Evolutionary conservation across 768 basidiomycete genomes (phyloP), one percentile per base, ranked within the genome.

Genomic region (Pisolithus sp.): DNA sequence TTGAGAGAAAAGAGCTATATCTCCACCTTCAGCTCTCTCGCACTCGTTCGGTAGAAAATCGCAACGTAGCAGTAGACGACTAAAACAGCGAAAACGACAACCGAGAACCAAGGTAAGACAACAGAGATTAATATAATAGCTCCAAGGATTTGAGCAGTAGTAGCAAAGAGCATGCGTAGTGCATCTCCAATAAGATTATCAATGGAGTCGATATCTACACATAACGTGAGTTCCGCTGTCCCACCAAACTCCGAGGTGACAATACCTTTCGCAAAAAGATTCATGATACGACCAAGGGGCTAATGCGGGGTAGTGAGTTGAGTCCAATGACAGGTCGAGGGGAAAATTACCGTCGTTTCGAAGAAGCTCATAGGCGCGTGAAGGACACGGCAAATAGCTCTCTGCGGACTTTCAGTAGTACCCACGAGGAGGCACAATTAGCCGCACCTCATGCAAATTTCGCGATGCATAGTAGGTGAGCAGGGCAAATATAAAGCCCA

Each of bases 351-450:
- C 74, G 86, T 87, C 3, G 85, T 91, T 62, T 94, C 90, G 61
- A 90, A 93, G 72, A 90, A 91, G 2, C 81, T 82, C 84, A 89
- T 90, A 0, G 90, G 89, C 1, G 89, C 87, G 61, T 82, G 80
- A 79, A 92, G 81, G 40, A 91, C 78, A 24, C 82, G 78, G n/a
- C 72, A 67, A 53, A 86, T 78, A 4, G 86, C 81, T 54, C 65
- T 68, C 80, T 82, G 23, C 38, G 45, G 49, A 12, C 46, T 47
- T 50, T n/a, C 20, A 34, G 28, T 24, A 24, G 18, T 8, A n/a
- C 26, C 6, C 24, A 23, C n/a, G 21, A 15, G 18, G 7, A 3
- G 13, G 20, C 7, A 20, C 18, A 18, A 18, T 18, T 12, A 41
- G 40, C 20, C 40, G 7, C 18, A 41, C 40, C 40, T 41, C 40